phyloP scores from a whole-genome alignment of 139 green algal genomes.

The Chlamydomonas sphaeroides region DNA sequence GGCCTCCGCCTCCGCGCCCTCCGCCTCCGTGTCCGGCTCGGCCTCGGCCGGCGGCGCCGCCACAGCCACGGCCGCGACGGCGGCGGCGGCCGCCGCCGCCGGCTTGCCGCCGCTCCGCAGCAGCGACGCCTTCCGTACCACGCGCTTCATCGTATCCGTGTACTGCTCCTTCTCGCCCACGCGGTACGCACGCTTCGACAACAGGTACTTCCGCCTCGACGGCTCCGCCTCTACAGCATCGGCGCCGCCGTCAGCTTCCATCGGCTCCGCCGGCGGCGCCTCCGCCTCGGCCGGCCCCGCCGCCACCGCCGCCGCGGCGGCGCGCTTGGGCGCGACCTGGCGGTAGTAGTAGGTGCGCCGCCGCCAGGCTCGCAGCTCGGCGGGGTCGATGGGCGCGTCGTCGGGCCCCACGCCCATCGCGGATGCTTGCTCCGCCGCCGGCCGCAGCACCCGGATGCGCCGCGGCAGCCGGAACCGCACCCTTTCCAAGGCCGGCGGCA shows the following conservation, averaged over 20 bases:
- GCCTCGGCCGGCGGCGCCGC: neutral
- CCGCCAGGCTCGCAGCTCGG: slow-evolving; percentile 1
- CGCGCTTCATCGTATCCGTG: slow-evolving; percentile 14
- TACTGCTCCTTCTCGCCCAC: slow-evolving; percentile 1
- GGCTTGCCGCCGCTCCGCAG: neutral
- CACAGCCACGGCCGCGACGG: neutral
- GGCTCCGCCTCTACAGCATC: neutral
- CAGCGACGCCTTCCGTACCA: neutral
- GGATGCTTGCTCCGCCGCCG: neutral
- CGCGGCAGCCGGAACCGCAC: neutral
- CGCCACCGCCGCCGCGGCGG: neutral
- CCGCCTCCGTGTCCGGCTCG: neutral
- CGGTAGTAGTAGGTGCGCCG: slow-evolving; percentile 22
- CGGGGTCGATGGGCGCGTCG: neutral
- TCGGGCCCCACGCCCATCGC: too few species aligned
- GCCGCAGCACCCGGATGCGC: neutral
- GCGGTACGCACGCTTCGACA: neutral
- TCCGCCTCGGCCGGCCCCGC: neutral
- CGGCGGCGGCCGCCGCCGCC: neutral
- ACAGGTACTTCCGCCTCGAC: neutral
- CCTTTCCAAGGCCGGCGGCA: neutral
- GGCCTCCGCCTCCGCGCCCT: slow-evolving; percentile 9
- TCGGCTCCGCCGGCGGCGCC: neutral
- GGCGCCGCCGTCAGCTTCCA: neutral
- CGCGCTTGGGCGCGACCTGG: neutral